A percentile compares a stretch with the other conserved stretches of the same genome.
Conservation (phyloP, 2,329 filamentous ascomycete species). For the Ascochyta rabiei region DNA sequence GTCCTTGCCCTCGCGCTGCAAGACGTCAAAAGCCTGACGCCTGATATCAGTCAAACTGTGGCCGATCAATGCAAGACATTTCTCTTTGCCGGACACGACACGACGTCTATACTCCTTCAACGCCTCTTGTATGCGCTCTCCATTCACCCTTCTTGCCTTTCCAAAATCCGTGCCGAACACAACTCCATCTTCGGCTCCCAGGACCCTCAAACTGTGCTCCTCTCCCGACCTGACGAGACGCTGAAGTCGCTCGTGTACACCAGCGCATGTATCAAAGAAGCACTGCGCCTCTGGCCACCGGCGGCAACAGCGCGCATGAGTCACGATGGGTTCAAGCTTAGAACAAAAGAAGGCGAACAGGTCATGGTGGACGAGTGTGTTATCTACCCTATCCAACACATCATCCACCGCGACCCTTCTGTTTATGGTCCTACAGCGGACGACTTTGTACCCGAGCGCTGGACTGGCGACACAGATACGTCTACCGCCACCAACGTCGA, state of each 20-base stretch:
- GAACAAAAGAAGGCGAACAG: conserved; percentile 50
- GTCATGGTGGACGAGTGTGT: conserved; percentile 53
- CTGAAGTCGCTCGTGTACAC: conserved; percentile 59
- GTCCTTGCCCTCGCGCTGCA: conserved; percentile 44
- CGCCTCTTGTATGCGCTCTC: conserved; percentile 42
- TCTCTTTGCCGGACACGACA: conserved; percentile 57
- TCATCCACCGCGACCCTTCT: conserved; percentile 46
- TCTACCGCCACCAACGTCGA: conserved; percentile 22
- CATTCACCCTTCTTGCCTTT: conserved; percentile 37
- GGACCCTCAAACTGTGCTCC: conserved; percentile 49
- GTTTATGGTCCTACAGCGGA: conserved; percentile 41
- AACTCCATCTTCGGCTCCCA: conserved; percentile 59
- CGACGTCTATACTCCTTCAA: conserved; percentile 47
- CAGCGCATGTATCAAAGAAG: conserved; percentile 61
- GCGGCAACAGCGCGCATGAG: conserved; percentile 52
- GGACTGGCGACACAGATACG: conserved; percentile 45
- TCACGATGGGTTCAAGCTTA: conserved; percentile 51
- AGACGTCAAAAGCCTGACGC: conserved; percentile 42
- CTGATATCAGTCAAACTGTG: conserved; percentile 43
- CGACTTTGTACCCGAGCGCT: conserved; percentile 46
- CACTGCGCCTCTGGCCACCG: conserved; percentile 60
- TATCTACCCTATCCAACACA: conserved; percentile 52
- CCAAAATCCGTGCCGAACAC: conserved; percentile 55
- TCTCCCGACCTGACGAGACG: conserved; percentile 53
- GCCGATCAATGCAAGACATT: conserved; percentile 52